These are phyloP conservation scores for Exidia glandulosa DNA, from an alignment of 768 basidiomycete genomes.

Conservation along the genomic window DNA sequence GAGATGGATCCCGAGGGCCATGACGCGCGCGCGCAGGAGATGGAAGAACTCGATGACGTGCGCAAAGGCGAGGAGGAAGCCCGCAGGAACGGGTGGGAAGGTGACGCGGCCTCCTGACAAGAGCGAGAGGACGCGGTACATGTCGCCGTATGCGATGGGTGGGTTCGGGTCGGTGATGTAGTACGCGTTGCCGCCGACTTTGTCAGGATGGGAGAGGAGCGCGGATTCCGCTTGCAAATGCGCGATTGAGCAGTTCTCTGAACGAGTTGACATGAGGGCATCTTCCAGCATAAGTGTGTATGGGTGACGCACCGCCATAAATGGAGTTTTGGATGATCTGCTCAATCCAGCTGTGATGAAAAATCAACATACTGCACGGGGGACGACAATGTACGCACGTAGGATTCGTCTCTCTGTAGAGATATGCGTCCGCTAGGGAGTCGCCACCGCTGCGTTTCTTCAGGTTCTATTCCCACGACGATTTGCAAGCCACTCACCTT, in stretches of 20 bases:
- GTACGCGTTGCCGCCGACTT: slow-evolving; percentile 62
- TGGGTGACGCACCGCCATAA: background rate
- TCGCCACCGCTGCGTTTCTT: slow-evolving; percentile 39
- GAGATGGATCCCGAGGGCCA: background rate
- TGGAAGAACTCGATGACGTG: slow-evolving; percentile 48
- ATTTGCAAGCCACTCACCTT: slow-evolving; percentile 9
- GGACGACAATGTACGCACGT: slow-evolving; percentile 9
- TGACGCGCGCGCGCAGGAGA: slow-evolving; percentile 22
- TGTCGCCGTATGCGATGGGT: slow-evolving; percentile 50
- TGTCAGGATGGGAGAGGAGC: slow-evolving; percentile 42
- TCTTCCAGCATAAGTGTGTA: no score
- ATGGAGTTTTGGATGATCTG: slow-evolving; percentile 32
- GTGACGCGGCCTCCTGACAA: slow-evolving; percentile 45
- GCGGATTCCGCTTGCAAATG: slow-evolving; percentile 67
- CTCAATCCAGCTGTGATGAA: slow-evolving; percentile 38
- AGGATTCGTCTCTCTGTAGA: slow-evolving; percentile 44
- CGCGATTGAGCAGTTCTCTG: slow-evolving; percentile 59
- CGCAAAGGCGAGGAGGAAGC: slow-evolving; percentile 53
- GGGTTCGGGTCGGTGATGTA: slow-evolving; percentile 55
- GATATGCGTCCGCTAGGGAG: slow-evolving; percentile 51
- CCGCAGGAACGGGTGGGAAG: slow-evolving; percentile 49
- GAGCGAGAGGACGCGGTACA: slow-evolving; percentile 42
- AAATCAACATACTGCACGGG: background rate
- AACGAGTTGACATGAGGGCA: background rate
- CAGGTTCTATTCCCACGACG: slow-evolving; percentile 11